A percentile compares a stretch with the other conserved stretches of the same genome.
Conservation (phyloP, 1,139 yeast species). For the Saccharomyces hybrid region DNA sequence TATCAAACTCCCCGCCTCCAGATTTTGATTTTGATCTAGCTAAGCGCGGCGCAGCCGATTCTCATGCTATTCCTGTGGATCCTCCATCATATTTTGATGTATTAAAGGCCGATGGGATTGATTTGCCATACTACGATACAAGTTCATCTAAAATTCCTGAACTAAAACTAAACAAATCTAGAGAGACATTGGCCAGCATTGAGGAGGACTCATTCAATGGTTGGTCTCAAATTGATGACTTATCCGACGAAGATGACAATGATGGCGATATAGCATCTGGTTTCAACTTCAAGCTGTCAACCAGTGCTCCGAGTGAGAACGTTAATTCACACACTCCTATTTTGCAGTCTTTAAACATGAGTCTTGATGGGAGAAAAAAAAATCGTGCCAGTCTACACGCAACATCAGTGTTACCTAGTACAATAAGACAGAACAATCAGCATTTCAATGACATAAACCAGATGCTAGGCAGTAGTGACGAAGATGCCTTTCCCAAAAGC, state of each 20-base stretch:
- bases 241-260: slow-evolving; percentile 12
- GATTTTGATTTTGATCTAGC: slow-evolving; percentile 24
- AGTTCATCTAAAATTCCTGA: slow-evolving; percentile 10
- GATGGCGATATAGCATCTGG: slow-evolving; percentile 30
- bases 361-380: slow-evolving; percentile 6
- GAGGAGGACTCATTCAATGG: slow-evolving; percentile 1
- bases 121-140: background rate
- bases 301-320: background rate
- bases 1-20: slow-evolving; percentile 14
- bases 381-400: slow-evolving; percentile 6
- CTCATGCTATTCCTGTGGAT: slow-evolving; percentile 28
- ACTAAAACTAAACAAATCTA: slow-evolving; percentile 14
- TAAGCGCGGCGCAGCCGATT: background rate
- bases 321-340: slow-evolving; percentile 24
- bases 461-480: slow-evolving; percentile 8
- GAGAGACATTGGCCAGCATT: slow-evolving; percentile 12
- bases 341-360: slow-evolving; percentile 10
- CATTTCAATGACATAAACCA: slow-evolving; percentile 15
- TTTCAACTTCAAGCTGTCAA: slow-evolving; percentile 20
- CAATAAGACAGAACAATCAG: slow-evolving; percentile 24
- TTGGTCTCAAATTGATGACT: slow-evolving; percentile 5
- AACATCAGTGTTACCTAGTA: slow-evolving; percentile 25
- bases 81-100: slow-evolving; percentile 34
- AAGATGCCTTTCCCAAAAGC: background rate
- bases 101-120: slow-evolving; percentile 17